A percentile compares a stretch with the other conserved stretches of the same genome.
Evolutionary conservation across 192 early-diverging fungal species (phyloP).

Genomic region (Coemansia sp.): DNA sequence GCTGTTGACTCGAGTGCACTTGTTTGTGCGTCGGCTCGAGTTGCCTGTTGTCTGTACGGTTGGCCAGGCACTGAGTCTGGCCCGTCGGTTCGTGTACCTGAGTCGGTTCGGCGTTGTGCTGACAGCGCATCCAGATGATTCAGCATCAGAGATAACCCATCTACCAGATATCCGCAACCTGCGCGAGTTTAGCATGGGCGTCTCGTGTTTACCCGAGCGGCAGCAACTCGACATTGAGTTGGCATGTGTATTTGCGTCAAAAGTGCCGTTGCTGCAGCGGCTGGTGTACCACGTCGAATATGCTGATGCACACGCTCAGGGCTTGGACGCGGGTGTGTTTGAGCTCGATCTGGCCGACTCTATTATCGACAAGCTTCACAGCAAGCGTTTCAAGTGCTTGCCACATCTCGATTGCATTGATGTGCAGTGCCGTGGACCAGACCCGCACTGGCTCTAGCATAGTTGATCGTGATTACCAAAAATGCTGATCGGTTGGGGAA

Average conservation of each 20-base stretch:
- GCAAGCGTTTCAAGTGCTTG: background rate
- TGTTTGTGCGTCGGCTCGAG: background rate
- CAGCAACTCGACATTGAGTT: background rate
- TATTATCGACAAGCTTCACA: background rate
- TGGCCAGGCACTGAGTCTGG: background rate
- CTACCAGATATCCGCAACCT: background rate
- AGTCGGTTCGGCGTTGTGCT: background rate
- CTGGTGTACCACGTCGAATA: conserved; percentile 1
- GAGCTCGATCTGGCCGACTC: background rate
- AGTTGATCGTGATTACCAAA: too few relatives aligned
- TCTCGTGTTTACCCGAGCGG: background rate
- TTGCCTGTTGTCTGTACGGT: background rate
- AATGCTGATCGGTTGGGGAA: too few relatives aligned
- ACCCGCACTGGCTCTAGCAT: background rate
- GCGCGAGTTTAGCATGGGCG: background rate
- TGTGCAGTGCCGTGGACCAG: background rate
- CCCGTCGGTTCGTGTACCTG: background rate
- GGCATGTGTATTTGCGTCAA: background rate
- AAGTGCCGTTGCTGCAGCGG: background rate
- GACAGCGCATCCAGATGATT: too few relatives aligned
- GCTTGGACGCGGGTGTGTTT: background rate
- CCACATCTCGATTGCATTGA: background rate
- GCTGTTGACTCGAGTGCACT: background rate
- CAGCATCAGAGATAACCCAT: too few relatives aligned
- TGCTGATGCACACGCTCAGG: background rate